Conservation (phyloP, 129 eudicot genomes). For the Glebionis coronaria region DNA sequence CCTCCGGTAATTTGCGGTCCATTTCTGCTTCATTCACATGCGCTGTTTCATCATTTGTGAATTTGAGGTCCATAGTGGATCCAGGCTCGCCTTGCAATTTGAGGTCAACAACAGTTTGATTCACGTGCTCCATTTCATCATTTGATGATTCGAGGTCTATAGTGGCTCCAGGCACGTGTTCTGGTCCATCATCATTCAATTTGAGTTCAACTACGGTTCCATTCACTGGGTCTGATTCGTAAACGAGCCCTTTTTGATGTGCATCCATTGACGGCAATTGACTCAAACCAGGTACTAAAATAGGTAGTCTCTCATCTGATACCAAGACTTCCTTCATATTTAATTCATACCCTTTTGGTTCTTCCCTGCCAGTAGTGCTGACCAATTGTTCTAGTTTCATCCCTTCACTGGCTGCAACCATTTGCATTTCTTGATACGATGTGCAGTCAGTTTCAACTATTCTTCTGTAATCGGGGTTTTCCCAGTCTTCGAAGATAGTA, state of each 20-base stretch:
- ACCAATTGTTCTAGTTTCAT: constrained; percentile 12
- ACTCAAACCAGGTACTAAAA: constrained; percentile 61
- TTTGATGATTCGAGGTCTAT: no score
- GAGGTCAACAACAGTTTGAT: no score
- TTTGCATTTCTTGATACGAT: constrained; percentile 7
- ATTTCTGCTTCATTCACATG: no score
- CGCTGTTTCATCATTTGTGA: no score
- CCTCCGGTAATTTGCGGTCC: constrained; percentile 45
- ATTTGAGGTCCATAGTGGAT: no score
- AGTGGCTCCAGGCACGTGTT: background rate
- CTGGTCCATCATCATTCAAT: background rate
- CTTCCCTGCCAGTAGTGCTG: constrained; percentile 1
- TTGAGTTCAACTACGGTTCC: constrained; percentile 6
- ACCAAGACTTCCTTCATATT: constrained; percentile 25
- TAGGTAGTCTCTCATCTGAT: constrained; percentile 42
- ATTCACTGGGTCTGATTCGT: constrained; percentile 14
- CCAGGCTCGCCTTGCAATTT: no score
- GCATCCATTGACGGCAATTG: background rate
- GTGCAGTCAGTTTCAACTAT: constrained; percentile 34
- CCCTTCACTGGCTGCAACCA: constrained; percentile 4
- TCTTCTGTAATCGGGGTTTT: constrained; percentile 45
- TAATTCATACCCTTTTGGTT: constrained; percentile 22
- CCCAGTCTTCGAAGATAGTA: constrained; percentile 70
- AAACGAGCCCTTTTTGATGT: constrained; percentile 15
- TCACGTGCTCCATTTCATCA: no score